A percentile compares a stretch with the other conserved stretches of the same genome.
Evolutionary conservation across 768 basidiomycete species (phyloP).

Genomic region (Hypholoma sublateritium): DNA sequence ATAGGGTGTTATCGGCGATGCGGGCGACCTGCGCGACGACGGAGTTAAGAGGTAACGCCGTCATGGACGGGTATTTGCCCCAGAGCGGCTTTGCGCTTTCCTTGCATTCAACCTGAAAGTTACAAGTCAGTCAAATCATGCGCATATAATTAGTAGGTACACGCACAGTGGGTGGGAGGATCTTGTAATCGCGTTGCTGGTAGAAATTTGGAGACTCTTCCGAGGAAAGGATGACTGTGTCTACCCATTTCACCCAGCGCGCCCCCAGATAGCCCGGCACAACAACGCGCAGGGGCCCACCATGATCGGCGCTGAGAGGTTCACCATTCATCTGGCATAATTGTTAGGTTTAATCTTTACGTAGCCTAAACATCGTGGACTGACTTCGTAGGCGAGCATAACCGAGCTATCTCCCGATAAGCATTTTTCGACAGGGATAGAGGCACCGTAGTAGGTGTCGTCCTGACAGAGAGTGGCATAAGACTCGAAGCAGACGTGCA

Average conservation of each 20-base stretch:
- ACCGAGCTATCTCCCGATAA: conserved; percentile 52
- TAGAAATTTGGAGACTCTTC: conserved; percentile 68
- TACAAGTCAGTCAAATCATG: background rate
- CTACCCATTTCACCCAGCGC: conserved; percentile 78
- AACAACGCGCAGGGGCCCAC: conserved; percentile 65
- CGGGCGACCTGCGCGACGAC: conserved; percentile 46
- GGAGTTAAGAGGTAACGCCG: conserved; percentile 60
- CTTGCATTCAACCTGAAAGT: conserved; percentile 42
- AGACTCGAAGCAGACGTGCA: conserved; percentile 63
- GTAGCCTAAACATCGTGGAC: conserved; percentile 1
- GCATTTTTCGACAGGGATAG: conserved; percentile 51
- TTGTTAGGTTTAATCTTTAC: background rate
- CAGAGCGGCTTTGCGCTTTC: conserved; percentile 45
- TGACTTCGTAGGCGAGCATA: conserved; percentile 62
- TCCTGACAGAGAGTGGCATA: conserved; percentile 61
- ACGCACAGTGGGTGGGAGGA: conserved; percentile 52
- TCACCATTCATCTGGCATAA: conserved; percentile 61
- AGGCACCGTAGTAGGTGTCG: conserved; percentile 62
- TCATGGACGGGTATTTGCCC: conserved; percentile 59
- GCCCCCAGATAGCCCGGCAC: conserved; percentile 69
- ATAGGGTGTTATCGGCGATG: conserved; percentile 31
- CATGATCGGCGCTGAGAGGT: conserved; percentile 57
- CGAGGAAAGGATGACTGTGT: conserved; percentile 52
- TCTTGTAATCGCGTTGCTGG: conserved; percentile 71
- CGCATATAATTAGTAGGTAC: background rate